phyloP scores from a whole-genome alignment of 768 basidiomycete genomes.

The Gautieria morchelliformis region DNA sequence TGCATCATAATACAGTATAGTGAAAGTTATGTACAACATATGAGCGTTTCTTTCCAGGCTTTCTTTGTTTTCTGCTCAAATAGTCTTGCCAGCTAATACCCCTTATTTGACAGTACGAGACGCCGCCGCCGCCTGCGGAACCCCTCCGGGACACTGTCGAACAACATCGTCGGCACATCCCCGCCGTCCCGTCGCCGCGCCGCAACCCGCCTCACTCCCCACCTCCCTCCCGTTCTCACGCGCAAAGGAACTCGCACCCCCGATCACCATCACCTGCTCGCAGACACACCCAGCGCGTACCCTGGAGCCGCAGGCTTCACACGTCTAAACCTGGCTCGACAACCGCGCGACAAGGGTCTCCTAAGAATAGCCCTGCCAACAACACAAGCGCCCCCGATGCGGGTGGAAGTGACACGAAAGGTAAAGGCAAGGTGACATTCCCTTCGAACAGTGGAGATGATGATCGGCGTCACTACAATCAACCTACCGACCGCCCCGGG shows the following conservation, averaged over 20 bases:
- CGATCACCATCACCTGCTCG: neutral
- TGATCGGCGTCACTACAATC: neutral
- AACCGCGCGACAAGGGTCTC: neutral
- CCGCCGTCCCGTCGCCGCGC: conserved; percentile 12
- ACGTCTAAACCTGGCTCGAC: neutral
- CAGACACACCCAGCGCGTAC: neutral
- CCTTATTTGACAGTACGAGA: conserved; percentile 43
- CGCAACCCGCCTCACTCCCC: neutral
- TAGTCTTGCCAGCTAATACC: neutral
- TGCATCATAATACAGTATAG: no score
- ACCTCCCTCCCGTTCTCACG: neutral
- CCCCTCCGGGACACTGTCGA: conserved; percentile 19
- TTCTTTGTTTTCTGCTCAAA: conserved; percentile 7
- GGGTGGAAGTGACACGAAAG: neutral
- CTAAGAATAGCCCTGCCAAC: no score
- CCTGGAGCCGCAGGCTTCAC: no score
- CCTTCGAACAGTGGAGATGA: neutral
- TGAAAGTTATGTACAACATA: no score
- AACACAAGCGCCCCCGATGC: neutral
- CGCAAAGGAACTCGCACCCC: neutral
- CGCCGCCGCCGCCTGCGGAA: conserved; percentile 31
- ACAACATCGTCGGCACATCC: conserved; percentile 23
- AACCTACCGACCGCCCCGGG: neutral
- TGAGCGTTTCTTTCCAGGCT: neutral
- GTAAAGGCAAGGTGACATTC: neutral